Evolutionary conservation across 257 asterid genomes (phyloP).

Genomic region (Nicotiana sylvestris): DNA sequence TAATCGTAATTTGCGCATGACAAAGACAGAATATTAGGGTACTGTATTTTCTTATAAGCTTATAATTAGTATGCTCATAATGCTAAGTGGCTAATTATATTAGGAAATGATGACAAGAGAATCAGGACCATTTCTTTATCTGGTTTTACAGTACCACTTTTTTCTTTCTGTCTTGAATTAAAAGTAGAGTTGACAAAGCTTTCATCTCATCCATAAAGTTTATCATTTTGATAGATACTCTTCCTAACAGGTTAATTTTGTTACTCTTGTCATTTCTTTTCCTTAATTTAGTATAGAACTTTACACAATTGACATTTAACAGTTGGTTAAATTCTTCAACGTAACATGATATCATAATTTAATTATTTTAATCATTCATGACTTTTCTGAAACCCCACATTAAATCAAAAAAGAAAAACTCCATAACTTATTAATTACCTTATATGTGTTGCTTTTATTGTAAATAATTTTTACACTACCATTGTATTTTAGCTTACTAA

Average conservation of each 20-base stretch:
- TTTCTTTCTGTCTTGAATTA: neutral
- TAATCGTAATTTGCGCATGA: slow-evolving; percentile 17
- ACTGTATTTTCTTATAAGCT: slow-evolving; percentile 11
- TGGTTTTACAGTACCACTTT: neutral
- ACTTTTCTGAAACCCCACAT: neutral
- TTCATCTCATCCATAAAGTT: neutral
- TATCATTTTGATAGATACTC: neutral
- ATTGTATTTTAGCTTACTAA: neutral
- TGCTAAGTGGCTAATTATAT: slow-evolving; percentile 19
- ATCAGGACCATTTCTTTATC: slow-evolving; percentile 1
- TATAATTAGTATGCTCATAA: slow-evolving; percentile 19
- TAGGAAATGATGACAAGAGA: slow-evolving; percentile 25
- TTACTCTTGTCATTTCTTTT: slow-evolving; percentile 2
- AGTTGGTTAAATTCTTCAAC: neutral
- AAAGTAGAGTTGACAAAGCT: slow-evolving; percentile 12
- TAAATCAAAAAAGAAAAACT: neutral
- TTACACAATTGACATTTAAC: neutral
- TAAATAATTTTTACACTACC: neutral
- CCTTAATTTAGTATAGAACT: slow-evolving; percentile 5
- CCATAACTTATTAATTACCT: neutral
- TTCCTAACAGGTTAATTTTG: neutral
- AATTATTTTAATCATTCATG: neutral
- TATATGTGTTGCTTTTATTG: neutral
- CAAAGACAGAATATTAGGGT: slow-evolving; percentile 6
- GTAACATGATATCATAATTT: neutral